Conservation (phyloP, 1,139 yeast genomes). For the Nakaseomyces bracarensis region DNA sequence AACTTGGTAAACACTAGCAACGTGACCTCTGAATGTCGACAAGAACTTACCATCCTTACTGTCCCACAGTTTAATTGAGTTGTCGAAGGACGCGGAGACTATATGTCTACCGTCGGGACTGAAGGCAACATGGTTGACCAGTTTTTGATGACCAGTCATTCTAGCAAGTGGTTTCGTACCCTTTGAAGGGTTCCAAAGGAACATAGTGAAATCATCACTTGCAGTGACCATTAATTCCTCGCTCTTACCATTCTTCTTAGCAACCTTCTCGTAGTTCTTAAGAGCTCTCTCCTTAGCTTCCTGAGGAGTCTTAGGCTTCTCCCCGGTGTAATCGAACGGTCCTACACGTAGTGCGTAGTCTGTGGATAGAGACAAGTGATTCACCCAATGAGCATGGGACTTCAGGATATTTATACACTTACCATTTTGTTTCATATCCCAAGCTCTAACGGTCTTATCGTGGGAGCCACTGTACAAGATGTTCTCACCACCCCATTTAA, state of each 20-base stretch:
- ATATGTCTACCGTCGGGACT: conserved; percentile 91
- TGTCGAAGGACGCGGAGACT: conserved; percentile 92
- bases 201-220: conserved; percentile 96
- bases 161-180: conserved; percentile 76
- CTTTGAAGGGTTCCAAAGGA: conserved; percentile 86
- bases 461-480: conserved; percentile 85
- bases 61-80: conserved; percentile 92
- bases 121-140: conserved; percentile 91
- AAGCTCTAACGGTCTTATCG: conserved; percentile 85
- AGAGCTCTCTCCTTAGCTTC: conserved; percentile 56
- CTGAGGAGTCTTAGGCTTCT: conserved; percentile 40
- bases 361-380: conserved; percentile 84
- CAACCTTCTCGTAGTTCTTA: conserved; percentile 67
- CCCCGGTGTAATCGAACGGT: conserved; percentile 52
- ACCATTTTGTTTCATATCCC: conserved; percentile 75
- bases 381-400: conserved; percentile 97
- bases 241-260: conserved; percentile 57
- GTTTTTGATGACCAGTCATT: conserved; percentile 96
- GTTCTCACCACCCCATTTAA: conserved; percentile 92
- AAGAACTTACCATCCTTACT: conserved; percentile 86
- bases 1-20: conserved; percentile 96
- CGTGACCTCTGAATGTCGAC: conserved; percentile 91
- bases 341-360: conserved; percentile 84
- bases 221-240: conserved; percentile 89
- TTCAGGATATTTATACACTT: conserved; percentile 69